Percentiles rank a stretch among this genome's conserved stretches.
These are phyloP conservation scores for Orbilia blumenaviensis DNA, from an alignment of 2,329 filamentous ascomycete genomes.

Conservation along the genomic window DNA sequence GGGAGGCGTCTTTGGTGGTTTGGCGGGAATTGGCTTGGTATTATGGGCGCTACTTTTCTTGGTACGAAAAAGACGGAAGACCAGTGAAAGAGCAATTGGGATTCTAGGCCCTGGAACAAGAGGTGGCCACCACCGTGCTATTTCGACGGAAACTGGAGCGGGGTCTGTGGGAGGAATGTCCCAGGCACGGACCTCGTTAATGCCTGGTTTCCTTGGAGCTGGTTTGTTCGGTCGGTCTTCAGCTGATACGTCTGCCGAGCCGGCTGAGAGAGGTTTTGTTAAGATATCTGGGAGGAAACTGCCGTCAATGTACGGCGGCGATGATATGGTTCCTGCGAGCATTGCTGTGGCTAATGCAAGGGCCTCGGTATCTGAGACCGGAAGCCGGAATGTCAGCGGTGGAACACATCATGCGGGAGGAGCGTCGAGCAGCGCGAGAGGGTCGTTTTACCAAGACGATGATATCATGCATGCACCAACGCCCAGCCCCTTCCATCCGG, in stretches of 20 bases:
- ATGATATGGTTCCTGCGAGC: constrained; percentile 45
- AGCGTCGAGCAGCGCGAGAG: constrained; percentile 19
- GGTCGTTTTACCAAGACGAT: constrained; percentile 36
- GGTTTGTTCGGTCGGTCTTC: constrained; percentile 32
- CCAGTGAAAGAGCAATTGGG: constrained; percentile 12
- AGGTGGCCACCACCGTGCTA: constrained; percentile 33
- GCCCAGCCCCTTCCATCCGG: constrained; percentile 11
- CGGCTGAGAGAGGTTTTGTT: constrained; percentile 37
- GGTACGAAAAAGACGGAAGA: constrained; percentile 22
- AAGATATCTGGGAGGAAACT: constrained; percentile 49
- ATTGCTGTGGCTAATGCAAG: constrained; percentile 34
- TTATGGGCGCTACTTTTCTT: constrained; percentile 50
- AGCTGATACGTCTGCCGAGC: constrained; percentile 26
- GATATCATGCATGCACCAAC: constrained; percentile 25
- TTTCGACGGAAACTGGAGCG: constrained; percentile 34
- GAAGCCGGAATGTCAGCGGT: constrained; percentile 48
- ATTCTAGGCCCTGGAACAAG: constrained; percentile 4
- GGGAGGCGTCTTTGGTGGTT: constrained; percentile 45
- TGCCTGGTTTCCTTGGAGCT: constrained; percentile 34
- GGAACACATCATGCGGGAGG: constrained; percentile 34
- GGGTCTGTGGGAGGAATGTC: constrained; percentile 46
- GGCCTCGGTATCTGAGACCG: constrained; percentile 43
- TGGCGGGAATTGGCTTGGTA: constrained; percentile 44
- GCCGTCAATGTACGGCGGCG: constrained; percentile 42
- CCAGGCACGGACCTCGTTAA: constrained; percentile 34